Conservation (phyloP, 257 asterid genomes). For the Scutellaria baicalensis region DNA sequence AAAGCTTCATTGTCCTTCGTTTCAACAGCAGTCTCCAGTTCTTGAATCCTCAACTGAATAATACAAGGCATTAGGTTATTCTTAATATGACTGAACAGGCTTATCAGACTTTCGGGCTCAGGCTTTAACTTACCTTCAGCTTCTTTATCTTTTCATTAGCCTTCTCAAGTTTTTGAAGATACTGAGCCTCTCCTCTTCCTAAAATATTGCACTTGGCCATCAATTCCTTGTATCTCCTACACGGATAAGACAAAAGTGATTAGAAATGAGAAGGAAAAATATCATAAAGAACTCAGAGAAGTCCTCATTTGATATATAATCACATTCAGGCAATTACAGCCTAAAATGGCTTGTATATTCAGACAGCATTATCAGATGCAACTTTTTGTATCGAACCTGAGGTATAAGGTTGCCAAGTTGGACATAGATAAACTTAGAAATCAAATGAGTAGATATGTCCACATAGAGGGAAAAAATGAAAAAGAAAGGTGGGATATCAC, state of each 20-base stretch:
- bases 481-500: background rate
- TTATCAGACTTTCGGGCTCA: slow-evolving; percentile 1
- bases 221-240: slow-evolving; percentile 92
- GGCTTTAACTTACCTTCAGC: slow-evolving; percentile 47
- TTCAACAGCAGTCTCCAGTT: slow-evolving; percentile 56
- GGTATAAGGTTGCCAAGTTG: background rate
- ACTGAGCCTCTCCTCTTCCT: slow-evolving; percentile 92
- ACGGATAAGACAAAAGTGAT: slow-evolving; percentile 13
- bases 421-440: background rate
- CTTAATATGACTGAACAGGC: background rate
- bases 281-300: background rate
- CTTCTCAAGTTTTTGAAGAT: slow-evolving; percentile 61
- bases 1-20: slow-evolving; percentile 61
- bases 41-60: slow-evolving; percentile 61
- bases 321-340: background rate
- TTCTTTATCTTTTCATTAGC: slow-evolving; percentile 68
- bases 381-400: background rate
- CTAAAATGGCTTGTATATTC: background rate
- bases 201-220: slow-evolving; percentile 75
- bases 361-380: background rate
- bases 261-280: background rate
- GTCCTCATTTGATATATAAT: background rate
- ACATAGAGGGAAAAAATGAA: background rate
- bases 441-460: background rate
- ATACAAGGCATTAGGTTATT: slow-evolving; percentile 11